Base-by-base conservation (phyloP, 2,329 filamentous ascomycete species). In the Chalaropsis ovoidea region DNA sequence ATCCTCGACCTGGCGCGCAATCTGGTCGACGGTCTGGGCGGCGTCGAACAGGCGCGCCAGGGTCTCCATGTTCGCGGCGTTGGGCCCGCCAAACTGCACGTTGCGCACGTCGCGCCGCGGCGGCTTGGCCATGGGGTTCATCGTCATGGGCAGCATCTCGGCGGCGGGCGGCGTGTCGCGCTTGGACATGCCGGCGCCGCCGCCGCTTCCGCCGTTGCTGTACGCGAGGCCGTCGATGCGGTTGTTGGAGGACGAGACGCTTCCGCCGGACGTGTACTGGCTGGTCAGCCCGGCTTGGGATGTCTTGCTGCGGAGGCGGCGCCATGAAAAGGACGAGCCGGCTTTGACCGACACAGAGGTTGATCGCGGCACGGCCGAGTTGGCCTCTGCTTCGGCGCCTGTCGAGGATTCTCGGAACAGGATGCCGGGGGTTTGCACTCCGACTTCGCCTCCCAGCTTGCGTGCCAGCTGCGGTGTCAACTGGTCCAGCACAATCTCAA, bases 1-100 rank as follows among this genome's bases (percentile, higher is more conserved):
- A 73, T 97, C 93, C 73, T 96, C 93, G 60, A 96, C 91, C 78
- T 96, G 93, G 70, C 93, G 88, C 64, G 92, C 90, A 74, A 97
- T 93, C 84, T 95, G 90, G 79, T 96, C 91, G 73, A 99, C 80
- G 66, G 92, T 84, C 77, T 97, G 94, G 64, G 86, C 93, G 69
- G 92, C 90, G 77, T 97, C 94, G 75, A 95, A 99, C 69, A 99
- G 77, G 70, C 88, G 86, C 70, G 92, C 93, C 72, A 99, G 80
- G 69, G 91, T 88, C 70, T 85, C 84, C 90, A 97, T 96, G 74
- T 99, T 99, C 69, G 87, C 84, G 31, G 88, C 86, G 75, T 96
- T 89, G 1, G 92, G 91, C 0, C 94, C 94, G 41, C 85, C 82
- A 70, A 93, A 95, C 68, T 84, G 81, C 63, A 88, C 80, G 65